Evolutionary conservation across 306 rosid genomes (phyloP).

Genomic region (Cucurbita maxima): DNA sequence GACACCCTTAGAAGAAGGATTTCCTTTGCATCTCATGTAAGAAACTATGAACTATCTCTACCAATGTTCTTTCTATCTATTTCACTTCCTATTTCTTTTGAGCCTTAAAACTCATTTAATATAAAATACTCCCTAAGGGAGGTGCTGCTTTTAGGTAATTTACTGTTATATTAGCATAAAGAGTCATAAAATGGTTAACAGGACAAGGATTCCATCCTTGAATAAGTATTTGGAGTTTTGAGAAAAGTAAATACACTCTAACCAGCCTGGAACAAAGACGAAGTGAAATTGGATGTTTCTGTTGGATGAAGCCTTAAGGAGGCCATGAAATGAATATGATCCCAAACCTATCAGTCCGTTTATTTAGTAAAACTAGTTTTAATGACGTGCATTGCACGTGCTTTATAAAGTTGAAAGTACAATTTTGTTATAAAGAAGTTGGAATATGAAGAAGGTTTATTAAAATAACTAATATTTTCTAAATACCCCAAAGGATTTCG

Average conservation of each 20-base stretch:
- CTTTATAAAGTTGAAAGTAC: too few relatives aligned
- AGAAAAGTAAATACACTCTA: background rate
- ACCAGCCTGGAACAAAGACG: background rate
- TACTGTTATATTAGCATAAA: background rate
- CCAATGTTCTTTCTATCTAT: background rate
- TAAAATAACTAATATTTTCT: background rate
- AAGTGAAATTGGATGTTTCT: background rate
- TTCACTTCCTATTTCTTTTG: background rate
- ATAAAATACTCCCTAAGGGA: background rate
- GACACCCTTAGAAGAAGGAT: constrained; percentile 73
- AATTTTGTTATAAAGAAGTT: too few relatives aligned
- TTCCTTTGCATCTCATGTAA: constrained; percentile 63
- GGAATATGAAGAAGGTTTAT: background rate
- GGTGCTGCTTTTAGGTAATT: background rate
- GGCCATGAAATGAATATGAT: background rate
- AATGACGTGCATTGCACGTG: too few relatives aligned
- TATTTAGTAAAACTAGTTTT: background rate
- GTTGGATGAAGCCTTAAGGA: background rate
- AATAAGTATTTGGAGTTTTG: background rate
- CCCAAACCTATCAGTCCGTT: background rate
- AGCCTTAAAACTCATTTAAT: background rate
- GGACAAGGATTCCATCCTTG: background rate
- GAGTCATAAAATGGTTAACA: background rate
- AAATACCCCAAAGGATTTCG: background rate
- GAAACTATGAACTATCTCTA: constrained; percentile 14